Conservation (phyloP, 257 asterid species). For the Solanum etuberosum region DNA sequence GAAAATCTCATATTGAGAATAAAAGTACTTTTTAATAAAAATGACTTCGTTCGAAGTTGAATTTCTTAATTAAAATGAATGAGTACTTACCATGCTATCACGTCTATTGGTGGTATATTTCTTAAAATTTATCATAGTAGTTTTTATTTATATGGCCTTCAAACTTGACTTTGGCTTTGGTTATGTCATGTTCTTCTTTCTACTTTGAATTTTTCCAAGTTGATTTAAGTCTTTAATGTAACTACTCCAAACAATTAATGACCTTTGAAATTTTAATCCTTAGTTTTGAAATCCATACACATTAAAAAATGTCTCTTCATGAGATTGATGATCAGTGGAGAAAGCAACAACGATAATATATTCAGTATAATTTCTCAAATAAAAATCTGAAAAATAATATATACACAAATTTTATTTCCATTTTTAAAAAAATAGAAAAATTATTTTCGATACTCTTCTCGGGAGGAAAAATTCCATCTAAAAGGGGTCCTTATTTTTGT, state of each 20-base stretch:
- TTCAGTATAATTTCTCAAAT: neutral
- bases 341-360: neutral
- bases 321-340: neutral
- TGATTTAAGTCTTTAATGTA: neutral
- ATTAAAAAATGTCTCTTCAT: neutral
- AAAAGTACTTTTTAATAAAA: neutral
- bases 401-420: rapidly evolving
- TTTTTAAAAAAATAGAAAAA: too few relatives aligned
- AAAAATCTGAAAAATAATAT: neutral
- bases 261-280: neutral
- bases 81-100: neutral
- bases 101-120: neutral
- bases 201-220: neutral
- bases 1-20: too few relatives aligned
- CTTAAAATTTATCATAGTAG: neutral
- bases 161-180: neutral
- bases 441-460: rapidly evolving
- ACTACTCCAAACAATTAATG: neutral
- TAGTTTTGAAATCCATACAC: neutral
- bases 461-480: neutral
- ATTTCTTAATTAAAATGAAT: neutral
- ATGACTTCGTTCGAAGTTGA: rapidly evolving
- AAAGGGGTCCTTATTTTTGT: neutral
- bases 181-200: neutral
- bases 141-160: neutral